Evolutionary conservation across 495 filamentous ascomycete genomes (phyloP), one percentile per base, ranked within the genome.

Genomic region (Penicillium macrosclerotiorum): DNA sequence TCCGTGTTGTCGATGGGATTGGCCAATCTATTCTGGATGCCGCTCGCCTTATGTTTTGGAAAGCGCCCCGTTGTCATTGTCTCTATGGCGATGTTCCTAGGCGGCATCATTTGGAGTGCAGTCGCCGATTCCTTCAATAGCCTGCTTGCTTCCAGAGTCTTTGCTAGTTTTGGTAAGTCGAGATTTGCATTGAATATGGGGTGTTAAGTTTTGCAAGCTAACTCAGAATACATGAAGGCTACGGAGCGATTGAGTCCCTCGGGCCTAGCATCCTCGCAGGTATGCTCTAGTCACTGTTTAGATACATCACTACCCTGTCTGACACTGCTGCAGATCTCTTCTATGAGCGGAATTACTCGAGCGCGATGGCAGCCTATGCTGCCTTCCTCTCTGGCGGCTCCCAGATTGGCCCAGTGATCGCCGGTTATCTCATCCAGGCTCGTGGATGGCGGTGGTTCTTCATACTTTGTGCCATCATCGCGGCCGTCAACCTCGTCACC

Each of bases 1-100:
- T 61, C 65, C 1, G 65, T 71, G 8, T 49, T 71, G 9, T 52
- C 64, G 11, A 61, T 69, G 51, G 68, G 68, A 5, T 37, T 67
- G 18, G 61, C 67, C 1, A 75, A 75, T 7, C 36, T 77, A 6
- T 48, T 77, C 33, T 76, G 75, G 69, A 74, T 74, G 29, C 77
- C 76, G 1, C 44, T 79, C 9, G 68, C 77, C 0, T 67, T 76
- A 22, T 60, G 71, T 18, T 76, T 67, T 34, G 76, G 77, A 11
- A 67, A 76, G 11, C 68, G 77, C 1, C 69, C 69, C 5, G 48
- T 71, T 16, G 62, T 75, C 0, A 44, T 79, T 2, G 20, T 75
- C 1, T 73, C 75, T 4, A 59, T 70, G 18, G 31, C 69, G 1
- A 55, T 68, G 12, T 64, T 72, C 26, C 45, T 69, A 7, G 45